These are phyloP conservation scores for Ettlia oleoabundans DNA, from an alignment of 139 green algal species.

Conservation along the genomic window DNA sequence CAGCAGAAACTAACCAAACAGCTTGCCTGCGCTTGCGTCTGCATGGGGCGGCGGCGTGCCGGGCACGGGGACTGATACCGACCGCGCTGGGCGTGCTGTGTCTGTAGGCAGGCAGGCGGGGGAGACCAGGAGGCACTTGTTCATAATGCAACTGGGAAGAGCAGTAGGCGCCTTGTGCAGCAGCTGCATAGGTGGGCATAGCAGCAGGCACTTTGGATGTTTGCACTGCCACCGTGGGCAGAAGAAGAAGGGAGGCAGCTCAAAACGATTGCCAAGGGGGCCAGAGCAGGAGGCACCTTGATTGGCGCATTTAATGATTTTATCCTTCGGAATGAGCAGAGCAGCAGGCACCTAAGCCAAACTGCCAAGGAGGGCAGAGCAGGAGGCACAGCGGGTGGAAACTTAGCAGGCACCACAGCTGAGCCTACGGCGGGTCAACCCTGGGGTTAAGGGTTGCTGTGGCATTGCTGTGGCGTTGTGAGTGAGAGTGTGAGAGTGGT, in stretches of 20 bases:
- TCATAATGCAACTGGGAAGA: not conserved
- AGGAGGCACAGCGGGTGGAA: no score
- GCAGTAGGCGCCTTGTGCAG: no score
- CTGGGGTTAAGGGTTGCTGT: no score
- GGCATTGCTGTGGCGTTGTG: no score
- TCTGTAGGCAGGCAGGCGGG: not conserved
- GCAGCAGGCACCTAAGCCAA: not conserved
- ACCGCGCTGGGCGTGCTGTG: not conserved
- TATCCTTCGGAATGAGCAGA: not conserved
- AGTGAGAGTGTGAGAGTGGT: not conserved
- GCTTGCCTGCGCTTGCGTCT: not conserved
- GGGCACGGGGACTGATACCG: conserved; percentile 4
- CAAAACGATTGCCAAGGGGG: no score
- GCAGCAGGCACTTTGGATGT: no score
- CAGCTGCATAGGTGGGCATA: not conserved
- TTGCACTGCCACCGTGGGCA: no score
- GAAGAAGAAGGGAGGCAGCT: no score
- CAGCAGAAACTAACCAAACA: not conserved
- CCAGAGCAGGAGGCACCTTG: no score
- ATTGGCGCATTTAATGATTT: not conserved
- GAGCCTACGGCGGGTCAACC: no score
- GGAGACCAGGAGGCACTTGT: not conserved
- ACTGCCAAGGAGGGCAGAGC: no score
- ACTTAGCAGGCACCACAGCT: no score
- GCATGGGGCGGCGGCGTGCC: conserved; percentile 14